Conservation (phyloP, 345 rosid genomes). For the Eutrema yunnanense region DNA sequence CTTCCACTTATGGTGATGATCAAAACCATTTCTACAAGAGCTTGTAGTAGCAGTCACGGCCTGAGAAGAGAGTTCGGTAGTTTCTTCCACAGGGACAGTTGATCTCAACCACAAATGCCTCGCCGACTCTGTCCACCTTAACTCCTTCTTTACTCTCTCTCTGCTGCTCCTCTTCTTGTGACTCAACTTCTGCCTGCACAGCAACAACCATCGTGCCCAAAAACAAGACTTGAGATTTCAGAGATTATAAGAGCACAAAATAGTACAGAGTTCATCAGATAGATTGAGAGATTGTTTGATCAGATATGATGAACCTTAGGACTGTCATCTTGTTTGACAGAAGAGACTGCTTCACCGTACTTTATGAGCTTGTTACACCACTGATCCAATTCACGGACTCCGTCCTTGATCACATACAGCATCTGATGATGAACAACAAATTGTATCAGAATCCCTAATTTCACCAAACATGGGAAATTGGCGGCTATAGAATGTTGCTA, state of each 20-base stretch:
- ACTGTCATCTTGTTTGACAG: slow-evolving; percentile 18
- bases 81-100: slow-evolving; percentile 31
- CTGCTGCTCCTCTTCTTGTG: slow-evolving; percentile 10
- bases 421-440: slow-evolving; percentile 8
- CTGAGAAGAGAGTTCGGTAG: slow-evolving; percentile 32
- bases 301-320: slow-evolving; percentile 7
- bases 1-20: neutral
- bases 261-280: neutral
- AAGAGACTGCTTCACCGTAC: slow-evolving; percentile 21
- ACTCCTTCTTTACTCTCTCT: slow-evolving; percentile 29
- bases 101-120: slow-evolving; percentile 33
- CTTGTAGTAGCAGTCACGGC: slow-evolving; percentile 37
- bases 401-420: slow-evolving; percentile 30
- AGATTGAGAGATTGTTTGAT: neutral
- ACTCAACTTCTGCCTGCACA: slow-evolving; percentile 11
- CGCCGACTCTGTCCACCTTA: slow-evolving; percentile 31
- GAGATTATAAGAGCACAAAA: neutral
- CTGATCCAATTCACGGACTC: slow-evolving; percentile 28
- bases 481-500: neutral
- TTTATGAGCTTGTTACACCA: slow-evolving; percentile 33
- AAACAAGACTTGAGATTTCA: neutral
- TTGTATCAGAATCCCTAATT: neutral
- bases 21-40: slow-evolving; percentile 20
- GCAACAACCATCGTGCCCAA: neutral
- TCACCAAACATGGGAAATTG: neutral